These are phyloP conservation scores for Zygosaccharomyces gambellarensis DNA, from an alignment of 805 yeast species.

Conservation along the genomic window DNA sequence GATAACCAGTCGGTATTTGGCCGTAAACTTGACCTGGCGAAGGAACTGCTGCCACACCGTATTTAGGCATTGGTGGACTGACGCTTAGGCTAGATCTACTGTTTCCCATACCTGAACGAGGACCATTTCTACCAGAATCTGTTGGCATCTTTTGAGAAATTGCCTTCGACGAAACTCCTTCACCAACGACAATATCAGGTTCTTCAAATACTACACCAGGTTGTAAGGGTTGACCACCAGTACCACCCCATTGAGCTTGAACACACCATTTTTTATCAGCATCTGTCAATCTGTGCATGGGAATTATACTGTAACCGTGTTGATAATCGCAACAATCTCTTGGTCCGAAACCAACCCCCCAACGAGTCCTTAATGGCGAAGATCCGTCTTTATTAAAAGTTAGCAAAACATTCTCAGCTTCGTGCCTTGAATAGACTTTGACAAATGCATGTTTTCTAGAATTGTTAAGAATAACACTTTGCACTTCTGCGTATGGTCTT, in stretches of 20 bases:
- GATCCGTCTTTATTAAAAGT: slow-evolving; percentile 67
- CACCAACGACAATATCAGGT: slow-evolving; percentile 95
- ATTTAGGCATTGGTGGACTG: slow-evolving; percentile 31
- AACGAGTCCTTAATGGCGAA: slow-evolving; percentile 71
- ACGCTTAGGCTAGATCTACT: slow-evolving; percentile 16
- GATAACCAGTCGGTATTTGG: slow-evolving; percentile 21
- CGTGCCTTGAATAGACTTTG: slow-evolving; percentile 84
- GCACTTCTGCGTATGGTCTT: slow-evolving; percentile 86
- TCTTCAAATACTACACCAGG: slow-evolving; percentile 87
- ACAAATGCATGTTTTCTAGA: slow-evolving; percentile 95
- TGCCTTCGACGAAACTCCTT: slow-evolving; percentile 88
- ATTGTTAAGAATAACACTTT: slow-evolving; percentile 78
- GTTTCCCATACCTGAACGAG: slow-evolving; percentile 67
- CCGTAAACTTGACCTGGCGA: slow-evolving; percentile 19
- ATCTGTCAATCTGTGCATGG: slow-evolving; percentile 82
- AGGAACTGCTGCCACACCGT: slow-evolving; percentile 15
- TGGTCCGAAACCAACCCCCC: slow-evolving; percentile 99
- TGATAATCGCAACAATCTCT: slow-evolving; percentile 96
- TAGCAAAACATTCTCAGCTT: slow-evolving; percentile 78
- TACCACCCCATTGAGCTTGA: slow-evolving; percentile 94
- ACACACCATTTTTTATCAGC: slow-evolving; percentile 90
- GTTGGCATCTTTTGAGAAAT: slow-evolving; percentile 91
- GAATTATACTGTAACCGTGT: slow-evolving; percentile 83
- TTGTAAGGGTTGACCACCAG: slow-evolving; percentile 77
- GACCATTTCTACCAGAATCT: slow-evolving; percentile 79